Evolutionary conservation across 352 stramenopile species (phyloP).

Genomic region (Pythium brachiatum): DNA sequence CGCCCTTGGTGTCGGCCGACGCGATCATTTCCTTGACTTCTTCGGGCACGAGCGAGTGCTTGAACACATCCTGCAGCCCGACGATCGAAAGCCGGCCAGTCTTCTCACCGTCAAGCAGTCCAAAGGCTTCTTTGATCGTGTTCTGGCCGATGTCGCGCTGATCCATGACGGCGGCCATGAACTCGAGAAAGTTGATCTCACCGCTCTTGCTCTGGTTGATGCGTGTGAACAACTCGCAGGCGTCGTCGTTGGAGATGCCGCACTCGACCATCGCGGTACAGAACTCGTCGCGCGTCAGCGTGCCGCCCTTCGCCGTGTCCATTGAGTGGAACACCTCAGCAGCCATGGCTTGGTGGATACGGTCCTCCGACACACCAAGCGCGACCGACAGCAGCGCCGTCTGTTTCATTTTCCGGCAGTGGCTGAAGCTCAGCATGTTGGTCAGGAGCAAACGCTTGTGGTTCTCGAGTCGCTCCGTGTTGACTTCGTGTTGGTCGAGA

Average conservation of each 20-base stretch:
- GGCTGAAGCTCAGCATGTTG: conserved; percentile 79
- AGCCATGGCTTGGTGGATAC: conserved; percentile 74
- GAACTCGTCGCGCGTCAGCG: conserved; percentile 93
- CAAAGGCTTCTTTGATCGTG: conserved; percentile 90
- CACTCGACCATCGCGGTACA: conserved; percentile 90
- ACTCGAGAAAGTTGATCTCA: conserved; percentile 94
- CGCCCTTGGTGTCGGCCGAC: conserved; percentile 79
- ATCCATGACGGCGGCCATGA: conserved; percentile 93
- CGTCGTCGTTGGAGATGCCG: conserved; percentile 69
- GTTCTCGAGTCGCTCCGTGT: conserved; percentile 36
- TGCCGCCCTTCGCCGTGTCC: conserved; percentile 80
- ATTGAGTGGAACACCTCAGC: conserved; percentile 86
- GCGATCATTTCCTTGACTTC: conserved; percentile 90
- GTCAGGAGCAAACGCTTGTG: conserved; percentile 68
- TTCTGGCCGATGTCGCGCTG: conserved; percentile 87
- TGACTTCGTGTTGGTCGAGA: conserved; percentile 22
- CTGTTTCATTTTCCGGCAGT: conserved; percentile 74
- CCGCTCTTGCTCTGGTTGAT: conserved; percentile 83
- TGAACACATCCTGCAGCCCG: conserved; percentile 85
- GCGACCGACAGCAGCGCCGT: conserved; percentile 69
- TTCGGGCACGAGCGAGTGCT: conserved; percentile 82
- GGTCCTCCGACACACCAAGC: conserved; percentile 67
- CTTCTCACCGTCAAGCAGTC: conserved; percentile 88
- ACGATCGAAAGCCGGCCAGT: conserved; percentile 90
- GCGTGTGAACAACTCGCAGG: conserved; percentile 66